A percentile compares a stretch with the other conserved stretches of the same genome.
Evolutionary conservation across 1,139 yeast genomes (phyloP).

Genomic region (Ogataea hybrid): DNA sequence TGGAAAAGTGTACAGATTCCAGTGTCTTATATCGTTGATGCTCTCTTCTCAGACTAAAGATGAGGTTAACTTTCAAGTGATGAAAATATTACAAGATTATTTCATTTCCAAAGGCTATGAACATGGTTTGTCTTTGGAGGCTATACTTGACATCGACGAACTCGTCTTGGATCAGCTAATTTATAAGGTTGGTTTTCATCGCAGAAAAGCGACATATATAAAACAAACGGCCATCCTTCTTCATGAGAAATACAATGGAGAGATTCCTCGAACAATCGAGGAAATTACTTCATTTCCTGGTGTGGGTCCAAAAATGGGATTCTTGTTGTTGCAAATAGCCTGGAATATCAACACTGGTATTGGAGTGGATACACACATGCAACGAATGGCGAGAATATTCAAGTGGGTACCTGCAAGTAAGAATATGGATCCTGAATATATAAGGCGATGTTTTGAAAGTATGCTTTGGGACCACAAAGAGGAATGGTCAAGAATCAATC

Average conservation of each 20-base stretch:
- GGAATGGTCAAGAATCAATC: too few species aligned
- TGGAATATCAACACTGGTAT: constrained; percentile 78
- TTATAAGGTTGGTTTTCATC: constrained; percentile 85
- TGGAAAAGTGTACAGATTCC: constrained; percentile 49
- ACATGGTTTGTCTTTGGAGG: too few species aligned
- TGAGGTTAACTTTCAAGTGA: too few species aligned
- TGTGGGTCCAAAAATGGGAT: constrained; percentile 96
- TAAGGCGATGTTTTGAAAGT: constrained; percentile 62
- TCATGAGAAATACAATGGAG: constrained; percentile 51
- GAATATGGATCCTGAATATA: constrained; percentile 68
- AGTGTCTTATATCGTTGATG: constrained; percentile 76
- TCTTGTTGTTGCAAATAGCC: constrained; percentile 72
- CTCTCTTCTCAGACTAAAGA: too few species aligned
- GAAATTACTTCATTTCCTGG: constrained; percentile 78
- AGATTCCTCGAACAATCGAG: constrained; percentile 66
- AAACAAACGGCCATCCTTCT: constrained; percentile 59
- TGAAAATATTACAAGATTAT: too few species aligned
- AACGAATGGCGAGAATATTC: constrained; percentile 79
- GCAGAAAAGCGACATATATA: constrained; percentile 70
- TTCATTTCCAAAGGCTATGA: too few species aligned
- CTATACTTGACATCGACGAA: constrained; percentile 52
- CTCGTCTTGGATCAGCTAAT: constrained; percentile 61
- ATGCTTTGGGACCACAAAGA: too few species aligned
- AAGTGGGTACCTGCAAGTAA: constrained; percentile 60
- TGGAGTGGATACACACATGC: constrained; percentile 94